Conservation (phyloP, 495 filamentous ascomycete genomes). For the Penicillium canariense region DNA sequence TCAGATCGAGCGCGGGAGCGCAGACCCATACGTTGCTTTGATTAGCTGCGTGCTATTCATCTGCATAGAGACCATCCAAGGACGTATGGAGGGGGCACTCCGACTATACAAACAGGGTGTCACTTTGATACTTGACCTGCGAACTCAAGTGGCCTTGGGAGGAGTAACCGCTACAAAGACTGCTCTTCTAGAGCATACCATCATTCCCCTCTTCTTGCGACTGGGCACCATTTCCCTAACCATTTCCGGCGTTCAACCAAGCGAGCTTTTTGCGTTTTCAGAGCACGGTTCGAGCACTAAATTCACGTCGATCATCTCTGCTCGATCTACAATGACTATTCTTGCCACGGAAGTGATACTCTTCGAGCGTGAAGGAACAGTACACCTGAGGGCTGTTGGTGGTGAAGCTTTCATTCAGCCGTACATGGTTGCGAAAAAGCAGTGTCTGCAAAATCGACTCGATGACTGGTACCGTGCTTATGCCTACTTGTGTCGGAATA, state of each 20-base stretch:
- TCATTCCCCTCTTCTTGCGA: slow-evolving; percentile 27
- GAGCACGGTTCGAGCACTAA: neutral
- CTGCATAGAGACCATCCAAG: slow-evolving; percentile 52
- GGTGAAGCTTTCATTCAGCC: neutral
- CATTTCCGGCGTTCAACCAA: slow-evolving; percentile 18
- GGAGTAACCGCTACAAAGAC: slow-evolving; percentile 11
- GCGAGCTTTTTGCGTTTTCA: slow-evolving; percentile 9
- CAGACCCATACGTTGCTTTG: slow-evolving; percentile 39
- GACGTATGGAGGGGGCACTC: slow-evolving; percentile 32
- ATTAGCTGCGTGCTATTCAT: slow-evolving; percentile 54
- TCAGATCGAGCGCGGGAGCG: slow-evolving; percentile 26
- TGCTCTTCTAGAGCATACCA: slow-evolving; percentile 22
- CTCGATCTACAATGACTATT: slow-evolving; percentile 32
- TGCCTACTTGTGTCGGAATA: neutral
- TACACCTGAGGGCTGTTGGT: neutral
- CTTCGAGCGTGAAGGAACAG: slow-evolving; percentile 16
- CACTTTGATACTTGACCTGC: slow-evolving; percentile 22
- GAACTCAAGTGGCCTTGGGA: slow-evolving; percentile 6
- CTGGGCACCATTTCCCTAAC: slow-evolving; percentile 20
- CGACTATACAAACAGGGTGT: slow-evolving; percentile 26
- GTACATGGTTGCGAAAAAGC: slow-evolving; percentile 14
- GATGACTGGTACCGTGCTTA: slow-evolving; percentile 7
- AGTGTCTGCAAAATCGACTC: slow-evolving; percentile 8
- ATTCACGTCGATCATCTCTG: slow-evolving; percentile 30
- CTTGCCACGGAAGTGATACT: slow-evolving; percentile 21